Evolutionary conservation across 2,329 filamentous ascomycete species (phyloP).

Genomic region (Colletotrichum lini): DNA sequence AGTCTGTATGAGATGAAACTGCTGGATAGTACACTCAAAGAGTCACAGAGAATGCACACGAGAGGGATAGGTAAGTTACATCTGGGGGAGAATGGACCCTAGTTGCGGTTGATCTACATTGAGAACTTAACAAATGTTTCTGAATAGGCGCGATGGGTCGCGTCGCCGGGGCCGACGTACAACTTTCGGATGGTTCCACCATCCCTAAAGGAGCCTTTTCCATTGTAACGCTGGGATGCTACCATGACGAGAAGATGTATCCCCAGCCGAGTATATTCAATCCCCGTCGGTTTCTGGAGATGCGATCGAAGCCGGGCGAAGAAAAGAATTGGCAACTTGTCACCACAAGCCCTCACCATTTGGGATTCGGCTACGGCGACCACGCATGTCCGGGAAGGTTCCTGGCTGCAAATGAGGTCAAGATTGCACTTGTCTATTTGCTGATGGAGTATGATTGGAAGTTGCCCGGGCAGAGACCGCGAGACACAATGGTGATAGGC

Average conservation of each 20-base stretch:
- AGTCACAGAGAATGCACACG: slow-evolving; percentile 49
- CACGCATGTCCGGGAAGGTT: slow-evolving; percentile 60
- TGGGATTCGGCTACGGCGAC: slow-evolving; percentile 55
- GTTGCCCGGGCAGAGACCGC: background rate
- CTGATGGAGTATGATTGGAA: slow-evolving; percentile 57
- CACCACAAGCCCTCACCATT: slow-evolving; percentile 52
- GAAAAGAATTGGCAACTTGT: slow-evolving; percentile 55
- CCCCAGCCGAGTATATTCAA: background rate
- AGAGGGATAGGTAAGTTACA: background rate
- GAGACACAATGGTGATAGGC: background rate
- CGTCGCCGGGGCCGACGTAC: background rate
- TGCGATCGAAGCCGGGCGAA: slow-evolving; percentile 4
- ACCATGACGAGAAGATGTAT: background rate
- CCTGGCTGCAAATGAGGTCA: slow-evolving; percentile 61
- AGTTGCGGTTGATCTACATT: too few species aligned
- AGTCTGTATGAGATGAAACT: slow-evolving; percentile 55
- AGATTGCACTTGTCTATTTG: slow-evolving; percentile 57
- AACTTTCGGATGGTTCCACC: slow-evolving; percentile 10
- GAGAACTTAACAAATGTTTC: background rate
- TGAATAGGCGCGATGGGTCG: slow-evolving; percentile 6
- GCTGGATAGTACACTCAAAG: slow-evolving; percentile 59
- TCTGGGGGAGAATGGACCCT: background rate
- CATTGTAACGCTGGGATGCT: background rate
- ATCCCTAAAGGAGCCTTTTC: slow-evolving; percentile 15
- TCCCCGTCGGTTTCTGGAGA: background rate